A percentile compares a stretch with the other conserved stretches of the same genome.
phyloP scores from a whole-genome alignment of 768 basidiomycete species.

The Psilocybe cubensis region DNA sequence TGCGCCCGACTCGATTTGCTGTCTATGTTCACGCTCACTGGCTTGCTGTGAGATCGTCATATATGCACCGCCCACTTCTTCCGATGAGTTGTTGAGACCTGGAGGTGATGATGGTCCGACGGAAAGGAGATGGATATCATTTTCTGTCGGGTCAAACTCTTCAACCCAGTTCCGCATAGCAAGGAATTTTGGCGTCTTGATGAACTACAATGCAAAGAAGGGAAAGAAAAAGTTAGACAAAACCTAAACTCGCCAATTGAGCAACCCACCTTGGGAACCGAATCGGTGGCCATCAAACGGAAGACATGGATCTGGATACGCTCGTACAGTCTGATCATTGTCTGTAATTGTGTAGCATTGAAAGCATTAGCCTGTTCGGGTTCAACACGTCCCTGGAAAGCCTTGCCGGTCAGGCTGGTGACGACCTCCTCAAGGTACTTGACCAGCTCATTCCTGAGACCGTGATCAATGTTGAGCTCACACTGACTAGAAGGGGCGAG shows the following conservation, averaged over 20 bases:
- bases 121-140: slow-evolving; percentile 59
- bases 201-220: slow-evolving; percentile 58
- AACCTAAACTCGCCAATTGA: neutral
- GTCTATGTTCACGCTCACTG: slow-evolving; percentile 66
- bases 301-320: slow-evolving; percentile 97
- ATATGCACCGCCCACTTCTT: slow-evolving; percentile 84
- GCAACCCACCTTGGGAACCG: slow-evolving; percentile 85
- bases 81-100: slow-evolving; percentile 59
- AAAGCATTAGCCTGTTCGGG: slow-evolving; percentile 80
- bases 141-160: slow-evolving; percentile 70
- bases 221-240: neutral
- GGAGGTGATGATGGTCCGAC: slow-evolving; percentile 67
- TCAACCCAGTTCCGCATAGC: slow-evolving; percentile 81
- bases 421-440: slow-evolving; percentile 93
- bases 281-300: slow-evolving; percentile 97
- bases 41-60: slow-evolving; percentile 85
- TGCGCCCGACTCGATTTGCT: slow-evolving; percentile 33
- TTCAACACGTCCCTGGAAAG: slow-evolving; percentile 81
- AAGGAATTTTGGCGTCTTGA: slow-evolving; percentile 83
- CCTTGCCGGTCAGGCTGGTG: slow-evolving; percentile 72
- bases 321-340: slow-evolving; percentile 91
- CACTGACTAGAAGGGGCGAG: slow-evolving; percentile 94
- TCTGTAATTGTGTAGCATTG: slow-evolving; percentile 95
- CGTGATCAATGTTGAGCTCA: slow-evolving; percentile 99
- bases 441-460: slow-evolving; percentile 90